Percentiles rank a stretch among this genome's conserved stretches.
Conservation (phyloP, 2,329 filamentous ascomycete genomes). For the Coniella lustricola region DNA sequence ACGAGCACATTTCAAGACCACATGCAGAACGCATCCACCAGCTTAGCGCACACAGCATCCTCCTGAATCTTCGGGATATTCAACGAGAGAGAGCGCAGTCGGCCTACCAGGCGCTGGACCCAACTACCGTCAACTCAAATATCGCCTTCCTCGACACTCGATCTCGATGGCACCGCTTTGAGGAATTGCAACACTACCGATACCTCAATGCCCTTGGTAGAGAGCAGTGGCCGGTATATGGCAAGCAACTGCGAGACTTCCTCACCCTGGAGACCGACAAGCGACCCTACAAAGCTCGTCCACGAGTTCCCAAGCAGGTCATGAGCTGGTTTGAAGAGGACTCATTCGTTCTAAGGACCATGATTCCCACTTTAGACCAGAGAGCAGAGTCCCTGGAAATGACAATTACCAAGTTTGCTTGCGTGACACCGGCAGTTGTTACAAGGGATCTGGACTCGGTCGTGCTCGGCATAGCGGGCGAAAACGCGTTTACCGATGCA, state of each 20-base stretch:
- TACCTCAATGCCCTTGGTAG: conserved; percentile 76
- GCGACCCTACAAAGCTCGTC: conserved; percentile 52
- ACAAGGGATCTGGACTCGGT: conserved; percentile 68
- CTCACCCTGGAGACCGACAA: conserved; percentile 58
- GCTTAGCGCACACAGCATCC: conserved; percentile 61
- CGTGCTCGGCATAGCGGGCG: conserved; percentile 54
- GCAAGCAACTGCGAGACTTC: conserved; percentile 67
- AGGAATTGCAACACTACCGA: conserved; percentile 73
- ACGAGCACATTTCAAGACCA: conserved; percentile 56
- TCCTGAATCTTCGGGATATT: conserved; percentile 65
- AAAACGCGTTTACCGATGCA: conserved; percentile 49
- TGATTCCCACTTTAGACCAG: conserved; percentile 69
- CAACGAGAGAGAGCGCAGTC: conserved; percentile 58
- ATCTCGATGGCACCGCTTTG: conserved; percentile 61
- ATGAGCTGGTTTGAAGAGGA: conserved; percentile 71
- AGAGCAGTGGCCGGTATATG: conserved; percentile 75
- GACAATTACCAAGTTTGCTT: conserved; percentile 80
- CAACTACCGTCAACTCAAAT: conserved; percentile 61
- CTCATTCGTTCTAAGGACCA: conserved; percentile 53
- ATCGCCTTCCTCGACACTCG: conserved; percentile 67
- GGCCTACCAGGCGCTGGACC: conserved; percentile 49
- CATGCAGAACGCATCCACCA: conserved; percentile 51
- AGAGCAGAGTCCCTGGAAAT: conserved; percentile 67
- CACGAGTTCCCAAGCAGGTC: conserved; percentile 53
- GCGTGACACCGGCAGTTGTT: conserved; percentile 82